Evolutionary conservation across 1,139 yeast species (phyloP).

Genomic region (Geotrichum cucujoidarum): DNA sequence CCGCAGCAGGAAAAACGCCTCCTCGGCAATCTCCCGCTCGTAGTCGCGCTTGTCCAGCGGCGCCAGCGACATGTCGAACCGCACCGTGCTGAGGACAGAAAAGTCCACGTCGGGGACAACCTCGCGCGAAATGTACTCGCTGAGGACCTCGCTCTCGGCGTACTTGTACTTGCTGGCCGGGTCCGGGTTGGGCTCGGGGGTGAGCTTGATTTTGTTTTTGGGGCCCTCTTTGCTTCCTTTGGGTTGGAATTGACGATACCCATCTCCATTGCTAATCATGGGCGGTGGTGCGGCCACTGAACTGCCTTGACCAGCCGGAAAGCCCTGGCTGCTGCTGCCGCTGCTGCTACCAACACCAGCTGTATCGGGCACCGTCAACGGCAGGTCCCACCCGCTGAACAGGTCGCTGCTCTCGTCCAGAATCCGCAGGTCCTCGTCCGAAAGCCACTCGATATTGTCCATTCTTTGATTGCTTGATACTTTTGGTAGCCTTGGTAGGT

Average conservation of each 20-base stretch:
- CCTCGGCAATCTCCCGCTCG: conserved; percentile 18
- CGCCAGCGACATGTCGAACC: conserved; percentile 62
- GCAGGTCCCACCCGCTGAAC: conserved; percentile 4
- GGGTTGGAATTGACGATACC: too few species aligned
- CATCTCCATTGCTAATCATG: too few species aligned
- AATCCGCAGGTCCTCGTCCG: conserved; percentile 9
- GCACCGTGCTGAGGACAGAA: conserved; percentile 58
- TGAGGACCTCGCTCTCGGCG: conserved; percentile 4
- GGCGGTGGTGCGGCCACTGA: too few species aligned
- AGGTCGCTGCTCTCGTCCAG: conserved; percentile 10
- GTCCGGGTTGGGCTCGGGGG: neutral
- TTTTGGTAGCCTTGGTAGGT: too few species aligned
- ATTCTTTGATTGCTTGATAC: too few species aligned
- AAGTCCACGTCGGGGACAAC: conserved; percentile 33
- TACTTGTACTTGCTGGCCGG: neutral
- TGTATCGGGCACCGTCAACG: too few species aligned
- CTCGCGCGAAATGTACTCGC: conserved; percentile 5
- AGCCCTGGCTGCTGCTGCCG: neutral
- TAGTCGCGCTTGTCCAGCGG: conserved; percentile 10
- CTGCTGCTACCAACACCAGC: neutral
- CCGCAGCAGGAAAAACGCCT: conserved; percentile 48
- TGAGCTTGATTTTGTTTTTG: too few species aligned
- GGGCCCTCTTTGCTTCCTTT: too few species aligned
- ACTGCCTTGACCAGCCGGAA: too few species aligned
- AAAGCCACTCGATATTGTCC: neutral